Evolutionary conservation across 148 eudicot genomes (phyloP), one percentile per base, ranked within the genome.

Genomic region (Silene latifolia): DNA sequence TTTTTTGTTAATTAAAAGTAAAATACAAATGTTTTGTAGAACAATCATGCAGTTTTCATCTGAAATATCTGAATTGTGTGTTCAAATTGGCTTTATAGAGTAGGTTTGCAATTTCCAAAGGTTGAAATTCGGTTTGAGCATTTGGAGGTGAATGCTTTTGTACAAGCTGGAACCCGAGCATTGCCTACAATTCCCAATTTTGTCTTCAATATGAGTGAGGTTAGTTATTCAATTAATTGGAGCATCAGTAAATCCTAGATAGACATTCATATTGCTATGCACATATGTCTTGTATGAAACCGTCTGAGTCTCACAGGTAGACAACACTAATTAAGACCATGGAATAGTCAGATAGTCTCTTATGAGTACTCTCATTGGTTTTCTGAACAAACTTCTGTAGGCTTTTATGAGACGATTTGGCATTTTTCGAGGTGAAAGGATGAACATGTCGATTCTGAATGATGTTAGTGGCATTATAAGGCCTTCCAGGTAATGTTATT

Each of bases 121-220:
- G 87, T 91, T 76, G 97, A 93, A 80, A 87, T 93, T 73, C 88
- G 98, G 20, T 93, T 85, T 83, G 88, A 91, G 72, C 80, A 89
- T 83, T 81, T 93, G 84, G 85, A 82, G 53, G 89, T 91, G 62
- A 93, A 93, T 73, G 91, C 97, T 56, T 84, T 71, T 14, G 85
- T 91, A 64, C 97, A 93, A 81, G 95, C 91, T 51, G 98, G 98
- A 83, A 87, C 89, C 78, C 87, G 98, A 83, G 97, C 97, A 68
- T 78, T 93, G 85, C 98, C 98, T 44, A 89, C 97, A 69, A 80
- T 93, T 53, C 97, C 95, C 35, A 93, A 93, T 82, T 91, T 81
- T 76, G 82, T 91, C 47, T 82, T 86, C 71, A 92, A 93, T 81
- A 87, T 91, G 89, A 84, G 86, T 56, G 98, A 93, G 87, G 98